Evolutionary conservation across 352 stramenopile species (phyloP), one percentile per base, ranked within the genome.

Genomic region (Phytophthora tentaculata): DNA sequence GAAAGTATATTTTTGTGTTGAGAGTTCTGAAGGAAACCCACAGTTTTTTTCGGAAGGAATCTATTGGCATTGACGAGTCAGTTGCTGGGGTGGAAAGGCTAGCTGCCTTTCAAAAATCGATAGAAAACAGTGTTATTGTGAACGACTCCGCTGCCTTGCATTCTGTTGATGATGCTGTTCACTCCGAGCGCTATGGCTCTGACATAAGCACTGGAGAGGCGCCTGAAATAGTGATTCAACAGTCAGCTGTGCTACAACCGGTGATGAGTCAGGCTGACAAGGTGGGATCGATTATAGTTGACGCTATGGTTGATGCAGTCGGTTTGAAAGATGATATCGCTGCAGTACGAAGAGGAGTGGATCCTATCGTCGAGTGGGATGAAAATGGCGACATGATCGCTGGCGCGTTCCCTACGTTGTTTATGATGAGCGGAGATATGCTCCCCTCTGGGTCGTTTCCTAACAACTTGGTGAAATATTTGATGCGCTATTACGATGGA

Each of bases 361-460:
- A 43, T 2, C 35, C 35, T 17, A 43, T 43, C 2, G 35, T n/a
- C 3, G 35, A 43, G 5, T 43, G 35, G 35, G 35, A n/a, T 5
- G 35, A 43, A n/a, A 43, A 43, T 14, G 35, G 35, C 35, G 5
- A 17, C 2, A 43, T 43, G 35, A 5, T 43, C 6, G 35, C 35
- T 43, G 35, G 35, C 5, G 35, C 35, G 2, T n/a, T 43, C 13
- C 35, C 35, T 3, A 43, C 35, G 6, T 6, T 17, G 6, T 43
- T 43, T 5, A 43, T 43, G 35, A 43, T 43, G 35, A 13, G 35
- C 13, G 47, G 47, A 3, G 47, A 37, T 22, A 53, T 53, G 47
- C 13, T 53, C 7, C 23, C 49, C 17, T 55, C 26, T 17, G 49
- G 49, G 9, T 55, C 49, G 4, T 55, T 55, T 55, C 26, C 26